A percentile compares a stretch with the other conserved stretches of the same genome.
Evolutionary conservation across 208 protist genomes (phyloP).

Genomic region (Herpetomonas tarakana): DNA sequence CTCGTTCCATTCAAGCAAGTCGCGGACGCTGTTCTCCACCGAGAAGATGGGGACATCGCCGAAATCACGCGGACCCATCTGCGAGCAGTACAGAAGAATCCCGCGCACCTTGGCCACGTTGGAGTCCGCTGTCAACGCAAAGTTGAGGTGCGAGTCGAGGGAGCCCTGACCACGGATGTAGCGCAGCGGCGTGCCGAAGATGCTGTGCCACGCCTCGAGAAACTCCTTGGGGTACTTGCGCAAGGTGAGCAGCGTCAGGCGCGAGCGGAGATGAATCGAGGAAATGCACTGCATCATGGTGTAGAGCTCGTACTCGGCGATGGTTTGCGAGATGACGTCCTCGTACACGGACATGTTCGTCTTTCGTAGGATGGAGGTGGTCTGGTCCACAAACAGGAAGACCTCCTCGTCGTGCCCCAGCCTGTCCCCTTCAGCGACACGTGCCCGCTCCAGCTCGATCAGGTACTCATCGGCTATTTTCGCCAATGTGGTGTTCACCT

Average conservation of each 20-base stretch:
- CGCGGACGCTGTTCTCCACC: conserved; percentile 75
- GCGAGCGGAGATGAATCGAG: conserved; percentile 59
- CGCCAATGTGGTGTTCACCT: conserved; percentile 32
- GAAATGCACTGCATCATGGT: conserved; percentile 87
- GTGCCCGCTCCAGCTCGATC: conserved; percentile 15
- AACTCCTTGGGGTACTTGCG: conserved; percentile 55
- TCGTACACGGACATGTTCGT: conserved; percentile 71
- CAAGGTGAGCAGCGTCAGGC: conserved; percentile 68
- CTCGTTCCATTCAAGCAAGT: conserved; percentile 60
- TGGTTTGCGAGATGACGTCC: conserved; percentile 76
- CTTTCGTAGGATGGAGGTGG: conserved; percentile 70
- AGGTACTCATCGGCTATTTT: conserved; percentile 38
- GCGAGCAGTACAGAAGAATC: conserved; percentile 86
- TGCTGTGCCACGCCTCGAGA: conserved; percentile 53
- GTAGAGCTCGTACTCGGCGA: conserved; percentile 73
- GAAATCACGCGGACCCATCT: conserved; percentile 82
- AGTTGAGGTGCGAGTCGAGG: conserved; percentile 79
- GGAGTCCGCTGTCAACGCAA: conserved; percentile 49
- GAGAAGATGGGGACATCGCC: conserved; percentile 83
- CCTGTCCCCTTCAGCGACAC: neutral
- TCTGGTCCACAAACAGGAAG: conserved; percentile 89
- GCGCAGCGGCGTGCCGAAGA: conserved; percentile 59
- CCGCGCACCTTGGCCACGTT: conserved; percentile 56
- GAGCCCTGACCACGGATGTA: conserved; percentile 83
- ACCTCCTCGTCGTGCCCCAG: conserved; percentile 37